phyloP scores from a whole-genome alignment of 2,329 filamentous ascomycete genomes.

The Curvularia hawaiiensis region DNA sequence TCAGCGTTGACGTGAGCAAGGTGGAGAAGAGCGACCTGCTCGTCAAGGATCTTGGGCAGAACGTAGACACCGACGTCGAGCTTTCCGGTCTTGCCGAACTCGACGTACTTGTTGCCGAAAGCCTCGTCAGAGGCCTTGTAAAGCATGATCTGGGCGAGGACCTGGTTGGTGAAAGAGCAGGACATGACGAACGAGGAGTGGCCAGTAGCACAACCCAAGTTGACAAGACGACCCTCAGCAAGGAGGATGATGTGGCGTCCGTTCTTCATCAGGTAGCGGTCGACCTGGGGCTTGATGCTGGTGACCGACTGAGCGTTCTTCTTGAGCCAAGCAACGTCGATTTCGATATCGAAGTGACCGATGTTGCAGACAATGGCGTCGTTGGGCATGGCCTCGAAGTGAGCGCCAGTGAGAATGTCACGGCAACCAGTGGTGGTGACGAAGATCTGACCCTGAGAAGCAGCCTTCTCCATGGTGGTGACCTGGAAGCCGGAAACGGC shows the following conservation, averaged over 20 bases:
- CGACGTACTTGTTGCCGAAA: conserved; percentile 92
- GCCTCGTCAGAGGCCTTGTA: conserved; percentile 89
- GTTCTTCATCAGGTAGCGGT: conserved; percentile 93
- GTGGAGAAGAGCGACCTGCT: conserved; percentile 96
- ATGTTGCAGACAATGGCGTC: conserved; percentile 99
- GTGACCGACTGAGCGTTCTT: conserved; percentile 89
- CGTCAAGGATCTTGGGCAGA: conserved; percentile 97
- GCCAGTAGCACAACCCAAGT: conserved; percentile 97
- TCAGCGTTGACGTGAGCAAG: conserved; percentile 92
- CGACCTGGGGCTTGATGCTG: conserved; percentile 99
- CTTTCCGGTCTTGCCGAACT: conserved; percentile 92
- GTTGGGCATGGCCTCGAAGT: conserved; percentile 96
- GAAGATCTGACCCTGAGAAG: conserved; percentile 89
- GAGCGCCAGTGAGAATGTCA: conserved; percentile 89
- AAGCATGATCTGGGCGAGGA: conserved; percentile 97
- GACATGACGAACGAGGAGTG: conserved; percentile 99
- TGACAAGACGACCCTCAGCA: conserved; percentile 97
- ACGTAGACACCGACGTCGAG: conserved; percentile 93
- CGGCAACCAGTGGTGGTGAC: conserved; percentile 99
- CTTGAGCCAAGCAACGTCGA: conserved; percentile 99
- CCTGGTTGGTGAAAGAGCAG: conserved; percentile 99
- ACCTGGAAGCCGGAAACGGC: conserved; percentile 98
- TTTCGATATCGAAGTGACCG: conserved; percentile 99
- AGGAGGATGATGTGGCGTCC: conserved; percentile 98
- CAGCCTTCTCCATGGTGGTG: conserved; percentile 97